phyloP scores from a whole-genome alignment of 2,329 filamentous ascomycete species.

The Ascochyta viciae-villosae region DNA sequence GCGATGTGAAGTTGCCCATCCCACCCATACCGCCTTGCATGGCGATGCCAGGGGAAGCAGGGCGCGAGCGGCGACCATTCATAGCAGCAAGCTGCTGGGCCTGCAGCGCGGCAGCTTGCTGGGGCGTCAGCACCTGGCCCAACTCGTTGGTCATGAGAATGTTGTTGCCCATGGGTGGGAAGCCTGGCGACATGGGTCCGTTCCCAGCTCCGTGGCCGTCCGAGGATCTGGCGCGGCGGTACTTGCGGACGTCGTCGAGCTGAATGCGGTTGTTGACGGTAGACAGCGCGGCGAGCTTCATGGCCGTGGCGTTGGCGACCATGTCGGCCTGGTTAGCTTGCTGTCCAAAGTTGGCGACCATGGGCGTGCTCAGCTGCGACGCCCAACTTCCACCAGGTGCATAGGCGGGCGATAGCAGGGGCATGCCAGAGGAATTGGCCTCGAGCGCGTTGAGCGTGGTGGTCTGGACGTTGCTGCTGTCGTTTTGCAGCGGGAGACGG shows the following conservation, averaged over 20 bases:
- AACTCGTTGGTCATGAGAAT: constrained; percentile 95
- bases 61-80: constrained; percentile 82
- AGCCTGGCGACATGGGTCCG: constrained; percentile 70
- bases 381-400: constrained; percentile 92
- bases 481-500: constrained; percentile 70
- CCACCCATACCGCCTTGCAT: constrained; percentile 70
- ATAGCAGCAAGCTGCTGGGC: constrained; percentile 84
- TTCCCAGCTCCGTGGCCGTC: constrained; percentile 72
- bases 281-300: constrained; percentile 96
- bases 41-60: constrained; percentile 85
- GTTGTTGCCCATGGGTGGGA: constrained; percentile 70
- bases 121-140: constrained; percentile 78
- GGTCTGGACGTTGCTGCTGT: constrained; percentile 75
- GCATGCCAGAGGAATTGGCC: constrained; percentile 72
- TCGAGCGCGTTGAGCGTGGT: constrained; percentile 81
- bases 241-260: constrained; percentile 95
- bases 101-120: constrained; percentile 60
- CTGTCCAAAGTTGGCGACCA: constrained; percentile 82
- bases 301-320: constrained; percentile 97
- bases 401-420: constrained; percentile 80
- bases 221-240: constrained; percentile 87
- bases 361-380: constrained; percentile 97
- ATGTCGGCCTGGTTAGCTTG: constrained; percentile 83
- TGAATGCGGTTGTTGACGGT: constrained; percentile 99
- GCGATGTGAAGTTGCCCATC: constrained; percentile 77